These are phyloP conservation scores for Adansonia gregorii DNA, from an alignment of 441 rosid species.

Conservation along the genomic window DNA sequence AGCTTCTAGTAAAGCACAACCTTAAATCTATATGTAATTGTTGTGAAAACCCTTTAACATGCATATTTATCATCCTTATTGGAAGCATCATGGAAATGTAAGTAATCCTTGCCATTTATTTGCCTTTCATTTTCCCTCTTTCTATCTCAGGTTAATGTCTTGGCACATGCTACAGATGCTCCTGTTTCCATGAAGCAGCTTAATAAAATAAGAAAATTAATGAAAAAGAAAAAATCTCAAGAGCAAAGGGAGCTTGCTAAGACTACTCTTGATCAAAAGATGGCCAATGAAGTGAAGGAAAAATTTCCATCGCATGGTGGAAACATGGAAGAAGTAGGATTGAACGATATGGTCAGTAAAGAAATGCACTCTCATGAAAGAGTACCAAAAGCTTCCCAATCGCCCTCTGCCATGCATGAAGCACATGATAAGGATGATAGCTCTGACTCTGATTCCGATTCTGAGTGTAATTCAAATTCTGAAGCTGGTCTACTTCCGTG, in stretches of 20 bases:
- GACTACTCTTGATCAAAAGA: conserved; percentile 34
- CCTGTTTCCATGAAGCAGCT: conserved; percentile 80
- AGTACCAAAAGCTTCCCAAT: conserved; percentile 50
- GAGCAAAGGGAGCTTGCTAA: conserved; percentile 34
- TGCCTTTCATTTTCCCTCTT: conserved; percentile 33
- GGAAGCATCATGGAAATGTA: background rate
- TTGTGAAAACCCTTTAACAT: background rate
- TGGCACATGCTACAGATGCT: conserved; percentile 78
- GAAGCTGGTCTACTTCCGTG: conserved; percentile 50
- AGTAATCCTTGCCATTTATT: conserved; percentile 32
- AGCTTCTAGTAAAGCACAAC: background rate
- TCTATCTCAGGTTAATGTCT: conserved; percentile 79
- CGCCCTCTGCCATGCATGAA: conserved; percentile 43
- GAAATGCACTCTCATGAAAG: conserved; percentile 43
- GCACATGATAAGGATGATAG: conserved; percentile 39
- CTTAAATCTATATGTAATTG: background rate
- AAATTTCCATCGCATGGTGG: conserved; percentile 35
- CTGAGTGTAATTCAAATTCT: conserved; percentile 60
- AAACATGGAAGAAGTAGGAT: conserved; percentile 40
- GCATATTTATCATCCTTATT: conserved; percentile 21
- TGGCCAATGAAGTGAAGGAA: conserved; percentile 34
- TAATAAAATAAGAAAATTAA: conserved; percentile 70
- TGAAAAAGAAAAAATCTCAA: conserved; percentile 61
- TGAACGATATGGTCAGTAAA: conserved; percentile 39
- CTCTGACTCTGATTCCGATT: conserved; percentile 48